phyloP scores from a whole-genome alignment of 2,329 filamentous ascomycete species.

The Penicillium capsulatum region DNA sequence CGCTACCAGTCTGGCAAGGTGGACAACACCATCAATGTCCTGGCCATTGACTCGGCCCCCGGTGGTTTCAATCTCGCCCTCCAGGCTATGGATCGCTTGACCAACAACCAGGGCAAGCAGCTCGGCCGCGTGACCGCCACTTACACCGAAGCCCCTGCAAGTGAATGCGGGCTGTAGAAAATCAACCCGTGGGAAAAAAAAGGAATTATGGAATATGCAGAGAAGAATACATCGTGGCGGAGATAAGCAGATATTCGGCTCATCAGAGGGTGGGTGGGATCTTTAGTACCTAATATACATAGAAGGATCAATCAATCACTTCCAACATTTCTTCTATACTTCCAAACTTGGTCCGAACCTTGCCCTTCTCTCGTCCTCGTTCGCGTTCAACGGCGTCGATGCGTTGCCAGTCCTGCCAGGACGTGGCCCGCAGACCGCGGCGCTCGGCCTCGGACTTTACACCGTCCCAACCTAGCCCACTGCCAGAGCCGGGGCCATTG shows the following conservation, averaged over 20 bases:
- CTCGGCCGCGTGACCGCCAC: conserved; percentile 42
- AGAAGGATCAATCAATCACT: conserved; percentile 27
- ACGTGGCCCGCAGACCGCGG: conserved; percentile 59
- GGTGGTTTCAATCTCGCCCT: conserved; percentile 50
- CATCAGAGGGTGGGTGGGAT: not conserved
- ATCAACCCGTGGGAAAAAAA: too few species aligned
- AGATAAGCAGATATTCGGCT: conserved; percentile 2
- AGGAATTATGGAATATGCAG: too few species aligned
- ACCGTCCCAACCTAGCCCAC: conserved; percentile 68
- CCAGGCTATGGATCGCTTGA: conserved; percentile 49
- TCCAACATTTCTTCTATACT: conserved; percentile 56
- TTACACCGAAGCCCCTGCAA: conserved; percentile 23
- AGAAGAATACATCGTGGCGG: too few species aligned
- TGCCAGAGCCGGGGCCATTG: conserved; percentile 39
- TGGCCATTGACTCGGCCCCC: conserved; percentile 46
- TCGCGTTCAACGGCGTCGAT: conserved; percentile 77
- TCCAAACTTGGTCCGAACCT: conserved; percentile 67
- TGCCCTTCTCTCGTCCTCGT: conserved; percentile 63
- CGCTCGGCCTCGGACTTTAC: conserved; percentile 58
- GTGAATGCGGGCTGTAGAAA: conserved; percentile 10
- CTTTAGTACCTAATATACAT: conserved; percentile 9
- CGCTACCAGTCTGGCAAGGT: conserved; percentile 42
- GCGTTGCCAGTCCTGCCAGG: conserved; percentile 79
- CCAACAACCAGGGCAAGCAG: conserved; percentile 42
- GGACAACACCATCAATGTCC: conserved; percentile 44